phyloP scores from a whole-genome alignment of 331 rosid species.

The Erythrophleum ivorense region DNA sequence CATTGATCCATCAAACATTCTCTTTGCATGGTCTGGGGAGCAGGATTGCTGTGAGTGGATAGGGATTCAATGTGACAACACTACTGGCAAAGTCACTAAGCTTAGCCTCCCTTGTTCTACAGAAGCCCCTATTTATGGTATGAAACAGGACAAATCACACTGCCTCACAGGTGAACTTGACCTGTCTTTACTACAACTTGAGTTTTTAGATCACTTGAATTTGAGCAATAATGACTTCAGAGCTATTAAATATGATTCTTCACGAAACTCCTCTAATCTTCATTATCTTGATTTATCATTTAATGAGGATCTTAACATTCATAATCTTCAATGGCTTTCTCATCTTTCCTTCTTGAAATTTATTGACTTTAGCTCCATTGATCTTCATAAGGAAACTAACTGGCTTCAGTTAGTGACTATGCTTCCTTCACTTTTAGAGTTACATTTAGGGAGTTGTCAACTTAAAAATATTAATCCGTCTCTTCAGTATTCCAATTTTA shows the following conservation, averaged over 20 bases:
- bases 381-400: neutral
- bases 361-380: neutral
- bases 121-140: no score
- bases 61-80: no score
- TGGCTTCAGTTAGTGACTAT: neutral
- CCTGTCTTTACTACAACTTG: constrained; percentile 10
- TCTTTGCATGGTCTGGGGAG: no score
- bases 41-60: no score
- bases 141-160: neutral
- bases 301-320: neutral
- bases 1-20: no score
- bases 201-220: constrained; percentile 11
- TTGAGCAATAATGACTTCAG: neutral
- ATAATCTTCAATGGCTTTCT: constrained; percentile 18
- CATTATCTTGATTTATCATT: neutral
- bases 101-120: no score
- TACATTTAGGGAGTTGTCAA: neutral
- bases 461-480: neutral
- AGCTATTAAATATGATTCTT: neutral
- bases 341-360: neutral
- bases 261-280: neutral
- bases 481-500: neutral
- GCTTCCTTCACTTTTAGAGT: neutral
- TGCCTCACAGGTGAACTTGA: no score
- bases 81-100: no score